A percentile compares a stretch with the other conserved stretches of the same genome.
These are phyloP conservation scores for Psilocybe tampanensis DNA, from an alignment of 768 basidiomycete genomes.

Conservation along the genomic window DNA sequence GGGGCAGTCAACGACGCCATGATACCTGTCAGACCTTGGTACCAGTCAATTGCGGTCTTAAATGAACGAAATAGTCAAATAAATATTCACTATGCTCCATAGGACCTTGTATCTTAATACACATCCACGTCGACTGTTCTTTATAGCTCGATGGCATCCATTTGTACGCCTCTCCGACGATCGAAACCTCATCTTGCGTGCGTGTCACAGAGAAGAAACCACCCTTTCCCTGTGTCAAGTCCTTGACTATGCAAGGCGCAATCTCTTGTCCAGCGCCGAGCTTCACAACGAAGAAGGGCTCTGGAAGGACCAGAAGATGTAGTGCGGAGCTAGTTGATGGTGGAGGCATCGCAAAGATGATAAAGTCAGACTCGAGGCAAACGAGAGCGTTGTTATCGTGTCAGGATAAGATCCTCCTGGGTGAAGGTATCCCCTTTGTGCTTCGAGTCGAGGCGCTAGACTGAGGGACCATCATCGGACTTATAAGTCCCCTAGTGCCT, in stretches of 20 bases:
- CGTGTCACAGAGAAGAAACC: constrained; percentile 57
- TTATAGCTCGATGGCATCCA: constrained; percentile 36
- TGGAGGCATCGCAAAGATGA: constrained; percentile 36
- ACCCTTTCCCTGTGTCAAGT: constrained; percentile 25
- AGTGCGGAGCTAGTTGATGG: constrained; percentile 48
- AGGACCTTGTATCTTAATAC: constrained; percentile 65
- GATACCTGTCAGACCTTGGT: constrained; percentile 56
- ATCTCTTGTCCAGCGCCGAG: constrained; percentile 38
- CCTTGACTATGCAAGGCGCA: constrained; percentile 35
- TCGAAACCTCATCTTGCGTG: constrained; percentile 61
- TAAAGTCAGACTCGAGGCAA: not conserved
- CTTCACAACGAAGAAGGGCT: constrained; percentile 49
- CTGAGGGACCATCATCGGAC: no score
- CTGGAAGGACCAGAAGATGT: constrained; percentile 45
- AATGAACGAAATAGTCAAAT: not conserved
- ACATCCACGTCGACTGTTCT: constrained; percentile 51
- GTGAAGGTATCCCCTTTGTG: no score
- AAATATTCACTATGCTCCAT: constrained; percentile 61
- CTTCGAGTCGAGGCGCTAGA: no score
- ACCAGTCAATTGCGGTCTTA: not conserved
- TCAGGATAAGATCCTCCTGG: no score
- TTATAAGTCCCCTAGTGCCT: no score
- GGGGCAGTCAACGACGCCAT: constrained; percentile 56
- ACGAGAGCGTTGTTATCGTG: not conserved
- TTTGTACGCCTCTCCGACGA: constrained; percentile 49